Evolutionary conservation across 768 basidiomycete species (phyloP).

Genomic region (Scleroderma citrinum): DNA sequence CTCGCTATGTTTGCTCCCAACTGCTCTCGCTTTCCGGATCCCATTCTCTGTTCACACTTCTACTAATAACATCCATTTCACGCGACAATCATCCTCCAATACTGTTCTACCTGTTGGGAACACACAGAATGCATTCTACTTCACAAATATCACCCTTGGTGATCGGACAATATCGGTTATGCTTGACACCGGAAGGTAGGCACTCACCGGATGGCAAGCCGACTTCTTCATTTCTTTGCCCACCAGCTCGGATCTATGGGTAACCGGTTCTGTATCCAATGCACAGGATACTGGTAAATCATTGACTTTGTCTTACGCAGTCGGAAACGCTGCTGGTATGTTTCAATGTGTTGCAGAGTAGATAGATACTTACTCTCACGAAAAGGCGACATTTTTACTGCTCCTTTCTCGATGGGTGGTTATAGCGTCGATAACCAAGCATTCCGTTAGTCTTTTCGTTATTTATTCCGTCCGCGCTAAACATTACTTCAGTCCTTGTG

Average conservation of each 20-base stretch:
- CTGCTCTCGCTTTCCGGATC: constrained; percentile 26
- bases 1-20: constrained; percentile 9
- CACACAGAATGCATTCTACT: constrained; percentile 69
- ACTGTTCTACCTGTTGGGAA: constrained; percentile 46
- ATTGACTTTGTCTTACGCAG: constrained; percentile 58
- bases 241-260: constrained; percentile 72
- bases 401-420: constrained; percentile 47
- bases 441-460: constrained; percentile 42
- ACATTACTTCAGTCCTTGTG: constrained; percentile 47
- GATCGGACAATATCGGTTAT: constrained; percentile 53
- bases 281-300: constrained; percentile 52
- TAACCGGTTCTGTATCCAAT: constrained; percentile 42
- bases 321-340: constrained; percentile 59
- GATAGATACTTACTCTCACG: not conserved
- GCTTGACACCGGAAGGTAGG: constrained; percentile 74
- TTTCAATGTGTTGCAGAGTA: not conserved
- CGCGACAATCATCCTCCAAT: constrained; percentile 21
- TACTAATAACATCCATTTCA: constrained; percentile 4
- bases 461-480: not conserved
- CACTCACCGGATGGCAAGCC: not conserved
- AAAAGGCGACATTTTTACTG: constrained; percentile 51
- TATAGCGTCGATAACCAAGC: constrained; percentile 60
- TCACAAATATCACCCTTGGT: constrained; percentile 63
- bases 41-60: constrained; percentile 24
- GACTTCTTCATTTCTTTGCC: constrained; percentile 1